Conservation (phyloP, 1,284 basidiomycete genomes). For the Tremellales sp. region DNA sequence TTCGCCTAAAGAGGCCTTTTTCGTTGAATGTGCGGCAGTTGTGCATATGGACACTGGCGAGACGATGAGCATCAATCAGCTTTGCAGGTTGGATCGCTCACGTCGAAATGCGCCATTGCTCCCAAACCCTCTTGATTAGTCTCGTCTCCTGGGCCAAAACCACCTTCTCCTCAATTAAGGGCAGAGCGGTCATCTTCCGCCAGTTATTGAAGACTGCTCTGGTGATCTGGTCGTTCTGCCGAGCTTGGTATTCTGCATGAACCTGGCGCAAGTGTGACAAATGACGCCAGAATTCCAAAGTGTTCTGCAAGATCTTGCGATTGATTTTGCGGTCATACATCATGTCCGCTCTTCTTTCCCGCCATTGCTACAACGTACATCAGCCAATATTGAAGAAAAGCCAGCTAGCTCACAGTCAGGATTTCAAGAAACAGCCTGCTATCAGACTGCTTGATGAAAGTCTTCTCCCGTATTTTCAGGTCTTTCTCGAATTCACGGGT, state of each 20-base stretch:
- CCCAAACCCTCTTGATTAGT: conserved; percentile 17
- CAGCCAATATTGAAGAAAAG: too few species aligned
- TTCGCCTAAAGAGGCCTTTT: too few species aligned
- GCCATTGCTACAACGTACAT: conserved; percentile 16
- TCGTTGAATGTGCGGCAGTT: neutral
- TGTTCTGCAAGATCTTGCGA: too few species aligned
- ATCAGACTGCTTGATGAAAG: conserved; percentile 12
- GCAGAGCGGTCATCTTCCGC: conserved; percentile 13
- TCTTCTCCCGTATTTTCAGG: conserved; percentile 24
- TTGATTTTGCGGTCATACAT: too few species aligned
- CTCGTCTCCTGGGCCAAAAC: conserved; percentile 2
- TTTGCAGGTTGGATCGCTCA: conserved; percentile 7
- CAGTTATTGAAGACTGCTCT: conserved; percentile 17
- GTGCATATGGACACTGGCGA: neutral
- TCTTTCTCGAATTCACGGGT: conserved; percentile 36
- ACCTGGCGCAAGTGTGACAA: too few species aligned
- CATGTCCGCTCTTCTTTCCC: too few species aligned
- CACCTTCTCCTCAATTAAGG: conserved; percentile 11
- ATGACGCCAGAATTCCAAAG: too few species aligned
- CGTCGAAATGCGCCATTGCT: conserved; percentile 21
- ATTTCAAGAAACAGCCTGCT: neutral
- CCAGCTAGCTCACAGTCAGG: conserved; percentile 23
- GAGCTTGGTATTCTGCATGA: too few species aligned
- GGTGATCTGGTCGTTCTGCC: too few species aligned
- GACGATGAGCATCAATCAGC: neutral